These are phyloP conservation scores for Verticillium nonalfalfae DNA, from an alignment of 2,329 filamentous ascomycete species.

Conservation along the genomic window DNA sequence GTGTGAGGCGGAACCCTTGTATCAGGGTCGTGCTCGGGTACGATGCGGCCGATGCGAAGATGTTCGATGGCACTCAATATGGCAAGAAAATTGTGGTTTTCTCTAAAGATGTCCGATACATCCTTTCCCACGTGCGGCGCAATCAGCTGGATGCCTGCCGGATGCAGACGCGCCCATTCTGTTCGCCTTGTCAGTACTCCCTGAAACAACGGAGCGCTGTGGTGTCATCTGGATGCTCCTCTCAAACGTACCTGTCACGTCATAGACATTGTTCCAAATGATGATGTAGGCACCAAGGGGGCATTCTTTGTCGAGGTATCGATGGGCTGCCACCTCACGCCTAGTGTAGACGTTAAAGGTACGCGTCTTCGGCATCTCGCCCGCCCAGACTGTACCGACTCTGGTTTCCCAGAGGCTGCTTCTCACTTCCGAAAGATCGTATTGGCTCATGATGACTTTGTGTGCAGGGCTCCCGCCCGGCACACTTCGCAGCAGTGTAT, in stretches of 20 bases:
- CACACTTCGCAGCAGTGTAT: not conserved
- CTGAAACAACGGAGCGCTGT: not conserved
- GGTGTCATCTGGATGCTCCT: not conserved
- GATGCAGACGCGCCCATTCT: slow-evolving; percentile 10
- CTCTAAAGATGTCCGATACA: slow-evolving; percentile 5
- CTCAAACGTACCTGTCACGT: slow-evolving; percentile 6
- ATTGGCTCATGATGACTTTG: not conserved
- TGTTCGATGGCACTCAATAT: not conserved
- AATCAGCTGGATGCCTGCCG: slow-evolving; percentile 4
- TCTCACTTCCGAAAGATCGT: not conserved
- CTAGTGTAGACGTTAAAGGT: not conserved
- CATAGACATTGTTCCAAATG: slow-evolving; percentile 8
- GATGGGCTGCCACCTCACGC: not conserved
- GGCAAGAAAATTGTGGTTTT: not conserved
- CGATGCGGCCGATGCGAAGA: slow-evolving; percentile 2
- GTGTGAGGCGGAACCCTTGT: not conserved
- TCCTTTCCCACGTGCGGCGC: slow-evolving; percentile 4
- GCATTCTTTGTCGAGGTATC: not conserved
- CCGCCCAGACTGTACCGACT: slow-evolving; percentile 1
- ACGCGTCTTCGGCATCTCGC: not conserved
- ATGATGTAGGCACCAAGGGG: slow-evolving; percentile 1
- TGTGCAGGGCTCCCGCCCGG: slow-evolving; percentile 4
- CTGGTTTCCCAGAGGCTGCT: not conserved
- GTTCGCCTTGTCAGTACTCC: not conserved
- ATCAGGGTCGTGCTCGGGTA: not conserved